phyloP scores from a whole-genome alignment of 2,329 filamentous ascomycete species.

The Alternaria longipes region DNA sequence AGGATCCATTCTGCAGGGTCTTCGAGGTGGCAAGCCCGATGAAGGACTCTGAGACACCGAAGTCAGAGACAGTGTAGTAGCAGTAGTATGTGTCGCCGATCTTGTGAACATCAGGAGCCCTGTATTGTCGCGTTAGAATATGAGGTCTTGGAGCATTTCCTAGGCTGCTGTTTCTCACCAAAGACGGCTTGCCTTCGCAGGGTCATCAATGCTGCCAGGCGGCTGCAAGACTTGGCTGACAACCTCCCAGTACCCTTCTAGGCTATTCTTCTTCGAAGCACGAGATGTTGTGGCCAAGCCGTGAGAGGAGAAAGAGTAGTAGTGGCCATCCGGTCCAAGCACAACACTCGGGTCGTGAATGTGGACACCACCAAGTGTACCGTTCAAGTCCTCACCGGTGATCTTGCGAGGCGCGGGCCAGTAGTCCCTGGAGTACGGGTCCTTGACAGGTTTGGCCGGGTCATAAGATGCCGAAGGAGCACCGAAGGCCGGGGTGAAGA shows the following conservation, averaged over 20 bases:
- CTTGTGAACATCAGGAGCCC: conserved; percentile 28
- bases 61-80: conserved; percentile 69
- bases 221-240: conserved; percentile 13
- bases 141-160: background rate
- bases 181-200: conserved; percentile 10
- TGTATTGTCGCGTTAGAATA: background rate
- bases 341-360: conserved; percentile 16
- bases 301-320: conserved; percentile 16
- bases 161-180: conserved; percentile 7
- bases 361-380: conserved; percentile 15
- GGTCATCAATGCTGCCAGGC: conserved; percentile 14
- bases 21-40: conserved; percentile 64
- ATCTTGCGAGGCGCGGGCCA: conserved; percentile 11
- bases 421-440: background rate
- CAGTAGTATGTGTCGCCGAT: conserved; percentile 60
- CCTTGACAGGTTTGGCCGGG: background rate
- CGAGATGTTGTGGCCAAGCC: conserved; percentile 14
- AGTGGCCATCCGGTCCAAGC: conserved; percentile 17
- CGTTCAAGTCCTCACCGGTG: conserved; percentile 13
- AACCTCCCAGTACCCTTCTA: conserved; percentile 16
- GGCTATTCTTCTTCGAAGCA: conserved; percentile 15
- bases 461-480: background rate
- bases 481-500: background rate
- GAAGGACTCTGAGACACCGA: conserved; percentile 65
- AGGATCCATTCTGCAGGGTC: conserved; percentile 60